Percentiles rank a stretch among this genome's conserved stretches.
These are phyloP conservation scores for Cajanus cajan DNA, from an alignment of 306 rosid species.

Conservation along the genomic window DNA sequence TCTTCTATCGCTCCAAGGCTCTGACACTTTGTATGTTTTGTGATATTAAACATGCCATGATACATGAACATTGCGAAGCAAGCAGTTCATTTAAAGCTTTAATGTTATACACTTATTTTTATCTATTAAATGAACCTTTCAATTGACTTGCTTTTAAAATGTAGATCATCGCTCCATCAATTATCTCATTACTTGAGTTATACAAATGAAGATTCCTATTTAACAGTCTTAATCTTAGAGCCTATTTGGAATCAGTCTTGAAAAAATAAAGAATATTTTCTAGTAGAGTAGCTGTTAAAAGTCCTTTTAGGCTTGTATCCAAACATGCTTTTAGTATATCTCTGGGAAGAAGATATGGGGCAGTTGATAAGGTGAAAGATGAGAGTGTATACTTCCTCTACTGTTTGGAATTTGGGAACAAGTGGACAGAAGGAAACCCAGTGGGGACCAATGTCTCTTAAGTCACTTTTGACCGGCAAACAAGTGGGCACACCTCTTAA, in stretches of 20 bases:
- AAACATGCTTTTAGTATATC: not conserved
- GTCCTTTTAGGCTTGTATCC: too few species aligned
- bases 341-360: not conserved
- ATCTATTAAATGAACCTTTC: not conserved
- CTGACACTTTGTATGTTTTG: not conserved
- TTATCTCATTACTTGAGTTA: not conserved
- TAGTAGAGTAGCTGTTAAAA: too few species aligned
- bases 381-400: not conserved
- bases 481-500: not conserved
- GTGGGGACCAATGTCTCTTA: not conserved
- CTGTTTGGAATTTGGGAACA: constrained; percentile 14
- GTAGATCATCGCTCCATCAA: not conserved
- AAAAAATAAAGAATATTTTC: too few species aligned
- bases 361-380: not conserved
- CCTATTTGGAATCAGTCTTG: too few species aligned
- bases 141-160: not conserved
- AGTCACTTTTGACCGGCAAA: not conserved
- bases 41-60: not conserved
- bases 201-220: not conserved
- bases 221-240: not conserved
- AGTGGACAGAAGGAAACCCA: not conserved
- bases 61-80: not conserved
- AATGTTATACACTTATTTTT: not conserved
- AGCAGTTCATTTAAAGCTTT: not conserved
- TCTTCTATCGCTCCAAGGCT: not conserved